Base-by-base conservation (phyloP, 2,329 filamentous ascomycete genomes). In the Aspergillus udagawae region DNA sequence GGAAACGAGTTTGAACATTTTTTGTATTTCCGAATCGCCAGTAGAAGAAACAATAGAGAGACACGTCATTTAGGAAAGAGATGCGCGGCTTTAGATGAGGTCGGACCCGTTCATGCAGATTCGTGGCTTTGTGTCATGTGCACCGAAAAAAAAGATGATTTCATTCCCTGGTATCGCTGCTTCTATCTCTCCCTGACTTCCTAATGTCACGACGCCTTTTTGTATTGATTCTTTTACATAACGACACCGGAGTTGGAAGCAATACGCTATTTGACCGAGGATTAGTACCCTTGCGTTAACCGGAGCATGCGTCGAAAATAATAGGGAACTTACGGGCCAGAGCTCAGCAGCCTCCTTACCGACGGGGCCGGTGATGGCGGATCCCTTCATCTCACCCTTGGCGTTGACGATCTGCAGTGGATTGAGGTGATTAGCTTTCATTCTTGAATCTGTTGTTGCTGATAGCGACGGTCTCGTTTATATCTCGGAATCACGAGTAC, bases 331-430 rank as follows among this genome's bases (percentile, higher is more conserved):
- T 85, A 93, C 91, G 79, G 94, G 94, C 94, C 94, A 99, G 75
- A 99, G 86, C 85, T 99, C 94, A 80, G 94, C 94, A 79, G 94
- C 94, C 85, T 99, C 94, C 89, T 99, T 99, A 81, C 93, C 94
- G 77, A 99, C 93, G 73, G 94, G 94, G 72, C 94, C 94, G 73
- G 94, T 99, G 80, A 99, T 99, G 80, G 94, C 94, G 67, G 92
- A 97, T 78, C 94, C 94, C 90, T 99, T 99, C 94, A 99, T 99
- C 85, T 99, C 94, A 83, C 94, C 94, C 90, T 99, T 99, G 82
- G 93, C 92, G 86, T 99, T 99, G 86, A 99, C 94, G 76, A 99
- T 99, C 90, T 94, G 75, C 55, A 53, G 32, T 49, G 52, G 42
- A 47, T 6, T 5, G 28, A 42, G 28, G 49, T 52, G 41, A 56